Conservation (phyloP, 192 early-diverging fungal genomes). For the Linnemannia exigua region DNA sequence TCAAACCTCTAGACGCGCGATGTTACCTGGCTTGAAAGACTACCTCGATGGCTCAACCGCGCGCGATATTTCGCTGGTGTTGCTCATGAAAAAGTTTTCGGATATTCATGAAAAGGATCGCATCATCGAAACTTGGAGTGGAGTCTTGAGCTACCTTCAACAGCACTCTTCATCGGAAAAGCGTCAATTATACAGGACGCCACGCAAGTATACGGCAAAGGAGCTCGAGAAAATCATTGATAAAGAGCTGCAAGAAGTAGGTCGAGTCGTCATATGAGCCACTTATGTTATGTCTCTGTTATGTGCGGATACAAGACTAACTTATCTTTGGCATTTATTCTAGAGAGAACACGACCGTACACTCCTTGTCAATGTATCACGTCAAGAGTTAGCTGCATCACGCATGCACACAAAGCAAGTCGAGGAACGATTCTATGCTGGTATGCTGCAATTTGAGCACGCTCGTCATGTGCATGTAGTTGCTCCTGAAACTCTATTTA, state of each 20-base stretch:
- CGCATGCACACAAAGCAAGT: conserved; percentile 25
- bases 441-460: conserved; percentile 20
- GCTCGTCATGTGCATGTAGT: neutral
- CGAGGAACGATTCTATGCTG: conserved; percentile 23
- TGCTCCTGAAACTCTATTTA: neutral
- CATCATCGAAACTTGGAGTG: conserved; percentile 21
- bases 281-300: too few relatives aligned
- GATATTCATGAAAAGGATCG: conserved; percentile 40
- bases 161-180: conserved; percentile 32
- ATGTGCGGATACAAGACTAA: conserved; percentile 20
- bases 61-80: conserved; percentile 35
- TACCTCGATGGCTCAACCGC: conserved; percentile 22
- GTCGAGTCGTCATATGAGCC: conserved; percentile 18
- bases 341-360: conserved; percentile 22
- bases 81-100: conserved; percentile 34
- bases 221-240: conserved; percentile 36
- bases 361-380: conserved; percentile 24
- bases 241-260: conserved; percentile 27
- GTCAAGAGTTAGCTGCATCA: conserved; percentile 26
- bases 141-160: conserved; percentile 32
- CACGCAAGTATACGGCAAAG: conserved; percentile 11
- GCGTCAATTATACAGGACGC: conserved; percentile 12
- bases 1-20: conserved; percentile 24
- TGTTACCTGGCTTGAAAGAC: conserved; percentile 33
- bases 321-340: conserved; percentile 13